Conservation (phyloP, 2,329 filamentous ascomycete genomes). For the Fusarium mundagurra region DNA sequence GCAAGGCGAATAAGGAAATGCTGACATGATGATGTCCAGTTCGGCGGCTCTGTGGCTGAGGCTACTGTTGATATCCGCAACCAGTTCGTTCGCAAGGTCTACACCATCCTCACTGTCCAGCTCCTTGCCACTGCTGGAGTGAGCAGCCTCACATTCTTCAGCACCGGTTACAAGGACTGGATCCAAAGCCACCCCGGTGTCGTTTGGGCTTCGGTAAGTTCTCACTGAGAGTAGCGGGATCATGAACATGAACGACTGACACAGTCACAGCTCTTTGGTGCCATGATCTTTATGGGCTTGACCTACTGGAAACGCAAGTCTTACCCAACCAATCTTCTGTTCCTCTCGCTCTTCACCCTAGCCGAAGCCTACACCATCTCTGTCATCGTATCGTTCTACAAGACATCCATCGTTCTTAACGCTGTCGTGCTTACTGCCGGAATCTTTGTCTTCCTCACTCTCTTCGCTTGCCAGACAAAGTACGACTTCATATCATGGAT, state of each 20-base stretch:
- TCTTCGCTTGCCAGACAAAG: conserved; percentile 96
- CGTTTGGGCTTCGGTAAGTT: conserved; percentile 80
- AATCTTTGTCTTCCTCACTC: conserved; percentile 80
- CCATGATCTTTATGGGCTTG: conserved; percentile 84
- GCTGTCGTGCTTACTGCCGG: conserved; percentile 88
- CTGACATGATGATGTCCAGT: conserved; percentile 60
- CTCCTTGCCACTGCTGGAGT: conserved; percentile 85
- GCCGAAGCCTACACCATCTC: conserved; percentile 94
- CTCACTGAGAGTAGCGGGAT: background rate
- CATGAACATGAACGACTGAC: conserved; percentile 28
- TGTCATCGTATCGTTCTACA: conserved; percentile 91
- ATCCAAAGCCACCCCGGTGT: conserved; percentile 85
- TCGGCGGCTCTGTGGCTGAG: conserved; percentile 91
- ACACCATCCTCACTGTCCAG: conserved; percentile 96
- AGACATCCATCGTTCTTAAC: conserved; percentile 84
- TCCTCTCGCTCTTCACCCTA: conserved; percentile 88
- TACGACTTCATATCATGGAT: conserved; percentile 99
- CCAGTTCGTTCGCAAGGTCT: conserved; percentile 97
- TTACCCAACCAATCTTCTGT: conserved; percentile 93
- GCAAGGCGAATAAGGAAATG: background rate
- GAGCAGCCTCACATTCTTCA: conserved; percentile 88
- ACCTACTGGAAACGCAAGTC: conserved; percentile 97
- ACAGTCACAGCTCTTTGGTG: conserved; percentile 71
- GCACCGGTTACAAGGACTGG: conserved; percentile 80
- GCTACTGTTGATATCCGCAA: conserved; percentile 95